phyloP scores from a whole-genome alignment of 1,284 basidiomycete species.

The Malassezia brasiliensis region DNA sequence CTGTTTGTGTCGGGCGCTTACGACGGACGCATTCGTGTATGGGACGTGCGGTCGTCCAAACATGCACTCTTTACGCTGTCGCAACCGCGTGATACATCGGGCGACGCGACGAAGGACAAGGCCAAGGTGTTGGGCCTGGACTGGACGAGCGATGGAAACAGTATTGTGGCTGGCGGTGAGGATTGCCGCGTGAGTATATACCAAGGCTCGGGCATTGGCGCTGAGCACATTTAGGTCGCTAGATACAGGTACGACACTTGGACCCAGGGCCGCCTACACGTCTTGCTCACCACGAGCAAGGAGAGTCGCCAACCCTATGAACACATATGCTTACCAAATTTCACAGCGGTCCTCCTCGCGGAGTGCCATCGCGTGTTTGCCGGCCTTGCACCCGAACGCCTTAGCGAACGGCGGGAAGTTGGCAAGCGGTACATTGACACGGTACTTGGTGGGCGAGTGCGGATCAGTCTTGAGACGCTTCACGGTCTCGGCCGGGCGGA shows the following conservation, averaged over 20 bases:
- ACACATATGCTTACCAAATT: slow-evolving; percentile 31
- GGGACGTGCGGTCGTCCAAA: slow-evolving; percentile 35
- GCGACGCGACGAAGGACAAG: not conserved
- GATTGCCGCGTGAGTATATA: slow-evolving; percentile 24
- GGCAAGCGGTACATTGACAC: slow-evolving; percentile 34
- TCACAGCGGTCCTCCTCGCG: slow-evolving; percentile 29
- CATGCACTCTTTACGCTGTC: slow-evolving; percentile 38
- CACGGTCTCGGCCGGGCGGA: slow-evolving; percentile 32
- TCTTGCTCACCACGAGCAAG: too few relatives aligned
- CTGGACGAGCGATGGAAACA: slow-evolving; percentile 35
- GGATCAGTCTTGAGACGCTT: slow-evolving; percentile 38
- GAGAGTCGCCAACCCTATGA: too few relatives aligned
- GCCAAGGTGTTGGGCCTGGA: slow-evolving; percentile 33
- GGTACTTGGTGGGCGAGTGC: slow-evolving; percentile 42
- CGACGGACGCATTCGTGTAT: slow-evolving; percentile 34
- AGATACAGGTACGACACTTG: too few relatives aligned
- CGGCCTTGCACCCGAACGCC: slow-evolving; percentile 39
- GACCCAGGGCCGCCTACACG: too few relatives aligned
- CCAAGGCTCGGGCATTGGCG: slow-evolving; percentile 5
- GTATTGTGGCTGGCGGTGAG: slow-evolving; percentile 39
- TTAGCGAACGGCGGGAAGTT: slow-evolving; percentile 37
- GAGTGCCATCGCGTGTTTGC: slow-evolving; percentile 32
- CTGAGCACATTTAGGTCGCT: slow-evolving; percentile 2
- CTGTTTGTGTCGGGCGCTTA: slow-evolving; percentile 29
- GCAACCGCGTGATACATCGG: slow-evolving; percentile 4